Evolutionary conservation across 1,284 basidiomycete genomes (phyloP).

Genomic region (Takashimella koratensis): DNA sequence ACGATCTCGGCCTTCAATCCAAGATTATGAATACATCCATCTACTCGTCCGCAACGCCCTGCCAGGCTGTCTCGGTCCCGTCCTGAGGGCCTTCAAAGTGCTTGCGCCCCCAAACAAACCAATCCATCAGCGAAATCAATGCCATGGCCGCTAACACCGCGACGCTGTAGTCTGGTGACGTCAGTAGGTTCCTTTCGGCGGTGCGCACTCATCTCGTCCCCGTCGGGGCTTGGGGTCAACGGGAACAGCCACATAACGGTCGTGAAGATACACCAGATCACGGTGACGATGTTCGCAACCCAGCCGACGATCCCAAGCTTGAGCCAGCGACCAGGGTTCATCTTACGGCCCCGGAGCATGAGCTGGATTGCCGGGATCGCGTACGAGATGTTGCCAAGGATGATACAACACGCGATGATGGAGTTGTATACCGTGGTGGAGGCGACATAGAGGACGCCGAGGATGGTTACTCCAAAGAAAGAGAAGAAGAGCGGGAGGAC

Average conservation of each 20-base stretch:
- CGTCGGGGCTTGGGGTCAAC: conserved; percentile 5
- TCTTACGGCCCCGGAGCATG: conserved; percentile 6
- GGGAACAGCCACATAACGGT: conserved; percentile 18
- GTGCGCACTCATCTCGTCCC: conserved; percentile 11
- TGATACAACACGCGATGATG: conserved; percentile 14
- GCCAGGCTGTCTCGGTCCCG: not conserved
- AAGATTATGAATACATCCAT: too few species aligned
- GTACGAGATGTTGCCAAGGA: conserved; percentile 11
- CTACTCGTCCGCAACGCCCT: too few species aligned
- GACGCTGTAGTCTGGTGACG: conserved; percentile 9
- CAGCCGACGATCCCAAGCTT: conserved; percentile 10
- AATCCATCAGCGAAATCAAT: conserved; percentile 8
- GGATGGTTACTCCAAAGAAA: conserved; percentile 7
- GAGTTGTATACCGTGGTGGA: conserved; percentile 13
- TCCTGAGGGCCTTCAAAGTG: conserved; percentile 11
- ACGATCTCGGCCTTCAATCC: too few species aligned
- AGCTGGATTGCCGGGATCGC: conserved; percentile 6
- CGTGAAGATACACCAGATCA: conserved; percentile 7
- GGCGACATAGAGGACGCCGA: conserved; percentile 15
- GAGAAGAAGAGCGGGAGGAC: conserved; percentile 10
- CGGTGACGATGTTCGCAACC: conserved; percentile 7
- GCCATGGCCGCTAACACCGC: conserved; percentile 12
- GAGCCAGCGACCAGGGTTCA: conserved; percentile 12
- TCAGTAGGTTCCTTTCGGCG: not conserved
- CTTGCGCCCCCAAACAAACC: conserved; percentile 12